Percentiles rank a stretch among this genome's conserved stretches.
These are phyloP conservation scores for Cyberlindnera mississippiensis DNA, from an alignment of 805 yeast genomes.

Conservation along the genomic window DNA sequence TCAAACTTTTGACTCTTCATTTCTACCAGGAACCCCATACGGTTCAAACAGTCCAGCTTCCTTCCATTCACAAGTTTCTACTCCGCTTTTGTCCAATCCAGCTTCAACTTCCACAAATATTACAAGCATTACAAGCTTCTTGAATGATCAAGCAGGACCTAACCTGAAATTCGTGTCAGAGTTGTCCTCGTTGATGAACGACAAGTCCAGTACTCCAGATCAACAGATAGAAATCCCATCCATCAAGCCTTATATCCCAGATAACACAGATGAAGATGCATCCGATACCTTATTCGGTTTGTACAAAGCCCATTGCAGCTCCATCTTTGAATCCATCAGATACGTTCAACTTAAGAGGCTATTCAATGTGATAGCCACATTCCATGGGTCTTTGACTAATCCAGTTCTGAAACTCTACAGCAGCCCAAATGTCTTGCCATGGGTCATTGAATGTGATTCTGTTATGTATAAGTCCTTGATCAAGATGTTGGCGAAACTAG, in stretches of 20 bases:
- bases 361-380: conserved; percentile 48
- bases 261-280: conserved; percentile 29
- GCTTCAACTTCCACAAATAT: conserved; percentile 8
- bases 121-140: conserved; percentile 14
- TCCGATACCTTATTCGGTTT: conserved; percentile 58
- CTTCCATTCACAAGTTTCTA: conserved; percentile 25
- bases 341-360: conserved; percentile 63
- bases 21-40: conserved; percentile 28
- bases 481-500: conserved; percentile 58
- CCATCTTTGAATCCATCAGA: conserved; percentile 61
- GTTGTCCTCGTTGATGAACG: conserved; percentile 16
- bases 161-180: conserved; percentile 22
- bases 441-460: conserved; percentile 69
- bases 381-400: conserved; percentile 53
- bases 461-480: conserved; percentile 53
- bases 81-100: conserved; percentile 19
- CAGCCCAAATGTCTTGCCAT: conserved; percentile 44
- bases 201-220: conserved; percentile 14
- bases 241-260: conserved; percentile 24
- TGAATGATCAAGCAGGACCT: conserved; percentile 17
- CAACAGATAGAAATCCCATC: conserved; percentile 36
- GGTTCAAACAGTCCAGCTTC: conserved; percentile 28
- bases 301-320: conserved; percentile 60
- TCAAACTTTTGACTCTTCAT: conserved; percentile 23
- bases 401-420: conserved; percentile 59